Conservation (phyloP, 768 basidiomycete species). For the Pisolithus tinctorius region DNA sequence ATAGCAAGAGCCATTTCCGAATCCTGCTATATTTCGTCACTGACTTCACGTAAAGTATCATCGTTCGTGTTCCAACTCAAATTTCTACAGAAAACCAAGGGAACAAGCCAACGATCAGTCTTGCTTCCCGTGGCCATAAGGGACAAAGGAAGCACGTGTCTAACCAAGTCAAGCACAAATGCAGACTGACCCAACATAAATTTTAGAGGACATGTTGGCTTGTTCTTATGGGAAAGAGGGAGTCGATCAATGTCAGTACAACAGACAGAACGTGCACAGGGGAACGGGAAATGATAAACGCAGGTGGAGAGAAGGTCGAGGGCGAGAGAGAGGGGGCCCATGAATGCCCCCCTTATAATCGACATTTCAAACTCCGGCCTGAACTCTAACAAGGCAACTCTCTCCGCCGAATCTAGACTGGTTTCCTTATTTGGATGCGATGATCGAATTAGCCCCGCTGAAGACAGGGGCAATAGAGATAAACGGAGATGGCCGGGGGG, state of each 20-base stretch:
- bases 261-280: conserved; percentile 50
- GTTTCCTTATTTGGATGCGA: conserved; percentile 13
- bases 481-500: not conserved
- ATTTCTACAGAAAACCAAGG: conserved; percentile 59
- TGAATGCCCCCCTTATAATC: conserved; percentile 39
- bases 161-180: conserved; percentile 39
- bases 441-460: conserved; percentile 16
- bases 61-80: conserved; percentile 96
- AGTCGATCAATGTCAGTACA: conserved; percentile 37
- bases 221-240: conserved; percentile 14
- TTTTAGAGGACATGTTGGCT: conserved; percentile 67
- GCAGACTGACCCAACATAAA: conserved; percentile 92
- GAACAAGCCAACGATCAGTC: conserved; percentile 48
- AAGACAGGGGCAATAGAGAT: not conserved
- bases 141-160: conserved; percentile 39
- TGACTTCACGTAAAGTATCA: conserved; percentile 83
- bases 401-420: conserved; percentile 16
- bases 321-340: conserved; percentile 18
- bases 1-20: conserved; percentile 26
- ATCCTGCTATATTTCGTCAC: conserved; percentile 43
- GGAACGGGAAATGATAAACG: conserved; percentile 42
- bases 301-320: conserved; percentile 34
- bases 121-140: conserved; percentile 33
- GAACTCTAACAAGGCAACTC: conserved; percentile 20
- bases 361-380: conserved; percentile 44